Evolutionary conservation across 2,329 filamentous ascomycete species (phyloP).

Genomic region (Arthrobotrys iridis): DNA sequence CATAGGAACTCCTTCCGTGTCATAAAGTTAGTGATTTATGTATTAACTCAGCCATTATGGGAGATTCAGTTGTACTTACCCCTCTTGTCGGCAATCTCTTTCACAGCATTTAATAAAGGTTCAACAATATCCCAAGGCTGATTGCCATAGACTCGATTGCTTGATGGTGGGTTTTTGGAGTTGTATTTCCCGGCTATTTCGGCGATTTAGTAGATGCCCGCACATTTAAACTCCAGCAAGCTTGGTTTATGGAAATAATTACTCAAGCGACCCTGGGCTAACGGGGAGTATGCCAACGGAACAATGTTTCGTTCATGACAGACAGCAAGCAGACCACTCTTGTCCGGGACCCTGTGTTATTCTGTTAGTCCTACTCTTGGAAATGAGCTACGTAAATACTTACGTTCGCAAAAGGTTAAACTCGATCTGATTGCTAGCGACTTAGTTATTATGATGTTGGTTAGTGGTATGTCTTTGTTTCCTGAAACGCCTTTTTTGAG

Average conservation of each 20-base stretch:
- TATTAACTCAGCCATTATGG: no score
- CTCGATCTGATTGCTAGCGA: slow-evolving; percentile 64
- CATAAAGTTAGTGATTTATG: background rate
- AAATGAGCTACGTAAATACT: background rate
- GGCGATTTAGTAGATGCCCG: background rate
- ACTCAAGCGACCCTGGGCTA: slow-evolving; percentile 62
- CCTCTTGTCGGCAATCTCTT: slow-evolving; percentile 60
- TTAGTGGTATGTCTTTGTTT: no score
- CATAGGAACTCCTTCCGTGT: slow-evolving; percentile 25
- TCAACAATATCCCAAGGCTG: slow-evolving; percentile 64
- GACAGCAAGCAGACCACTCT: slow-evolving; percentile 61
- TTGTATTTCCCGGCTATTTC: slow-evolving; percentile 61
- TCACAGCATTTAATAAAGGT: slow-evolving; percentile 61
- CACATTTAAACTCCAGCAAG: background rate
- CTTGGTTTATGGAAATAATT: background rate
- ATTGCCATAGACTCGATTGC: slow-evolving; percentile 61
- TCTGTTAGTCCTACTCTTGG: background rate
- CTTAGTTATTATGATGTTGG: no score
- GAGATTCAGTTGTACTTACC: slow-evolving; percentile 59
- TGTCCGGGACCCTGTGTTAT: slow-evolving; percentile 60
- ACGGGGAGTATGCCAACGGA: slow-evolving; percentile 63
- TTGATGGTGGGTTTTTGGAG: slow-evolving; percentile 61
- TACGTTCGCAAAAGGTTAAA: slow-evolving; percentile 62
- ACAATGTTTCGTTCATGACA: slow-evolving; percentile 63
- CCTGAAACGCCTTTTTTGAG: no score